These are phyloP conservation scores for Lobosporangium transversale DNA, from an alignment of 192 early-diverging fungal genomes.

Conservation along the genomic window DNA sequence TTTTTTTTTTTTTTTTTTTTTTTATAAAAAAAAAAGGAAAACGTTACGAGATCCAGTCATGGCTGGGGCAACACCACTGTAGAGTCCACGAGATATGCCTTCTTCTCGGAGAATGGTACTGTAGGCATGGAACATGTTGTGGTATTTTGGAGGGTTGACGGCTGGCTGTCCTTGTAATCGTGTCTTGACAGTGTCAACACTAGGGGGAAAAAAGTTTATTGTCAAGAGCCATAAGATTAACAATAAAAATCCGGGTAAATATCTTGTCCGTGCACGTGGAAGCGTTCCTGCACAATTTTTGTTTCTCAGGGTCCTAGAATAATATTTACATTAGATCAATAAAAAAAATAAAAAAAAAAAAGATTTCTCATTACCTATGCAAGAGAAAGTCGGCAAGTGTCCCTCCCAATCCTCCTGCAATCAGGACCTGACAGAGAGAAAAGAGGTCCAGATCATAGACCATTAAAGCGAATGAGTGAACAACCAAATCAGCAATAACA, in stretches of 20 bases:
- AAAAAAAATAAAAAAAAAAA: too few species aligned
- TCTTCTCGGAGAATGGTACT: conserved; percentile 63
- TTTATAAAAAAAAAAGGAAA: not conserved
- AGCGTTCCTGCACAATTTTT: too few species aligned
- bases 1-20: too few species aligned
- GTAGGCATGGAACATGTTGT: conserved; percentile 68
- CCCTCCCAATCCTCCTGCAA: conserved; percentile 64
- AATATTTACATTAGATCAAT: too few species aligned
- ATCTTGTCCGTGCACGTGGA: too few species aligned
- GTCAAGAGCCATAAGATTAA: not conserved
- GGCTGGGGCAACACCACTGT: conserved; percentile 66
- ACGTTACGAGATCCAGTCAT: conserved; percentile 59
- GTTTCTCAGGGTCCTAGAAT: too few species aligned
- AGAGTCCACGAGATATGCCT: conserved; percentile 60
- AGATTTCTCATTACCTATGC: conserved; percentile 69
- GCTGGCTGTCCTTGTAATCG: conserved; percentile 64
- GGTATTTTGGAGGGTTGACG: conserved; percentile 57
- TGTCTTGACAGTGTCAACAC: conserved; percentile 67
- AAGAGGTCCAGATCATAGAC: not conserved
- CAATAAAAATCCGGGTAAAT: too few species aligned
- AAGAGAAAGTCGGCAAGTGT: conserved; percentile 52
- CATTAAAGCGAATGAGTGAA: too few species aligned
- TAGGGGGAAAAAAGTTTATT: not conserved
- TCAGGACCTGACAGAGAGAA: conserved; percentile 43
- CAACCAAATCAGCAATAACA: too few species aligned